A percentile compares a stretch with the other conserved stretches of the same genome.
These are phyloP conservation scores for Neurospora sp. DNA, from an alignment of 495 filamentous ascomycete species.

Conservation along the genomic window DNA sequence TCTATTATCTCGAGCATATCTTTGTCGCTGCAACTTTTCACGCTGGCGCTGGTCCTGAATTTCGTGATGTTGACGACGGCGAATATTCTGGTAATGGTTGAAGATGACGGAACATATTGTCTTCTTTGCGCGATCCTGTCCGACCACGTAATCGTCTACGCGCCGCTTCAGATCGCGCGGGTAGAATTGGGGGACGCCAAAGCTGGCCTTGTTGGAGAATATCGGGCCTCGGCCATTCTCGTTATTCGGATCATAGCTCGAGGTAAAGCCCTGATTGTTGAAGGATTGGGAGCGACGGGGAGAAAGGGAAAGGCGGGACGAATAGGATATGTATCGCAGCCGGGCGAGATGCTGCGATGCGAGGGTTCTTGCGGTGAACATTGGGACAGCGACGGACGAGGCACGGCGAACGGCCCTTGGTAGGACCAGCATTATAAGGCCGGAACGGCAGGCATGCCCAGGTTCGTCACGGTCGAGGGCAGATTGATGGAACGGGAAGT, in stretches of 20 bases:
- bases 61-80: slow-evolving; percentile 68
- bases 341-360: slow-evolving; percentile 3
- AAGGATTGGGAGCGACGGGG: slow-evolving; percentile 28
- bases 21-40: slow-evolving; percentile 39
- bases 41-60: slow-evolving; percentile 58
- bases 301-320: slow-evolving; percentile 14
- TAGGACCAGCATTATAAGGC: slow-evolving; percentile 24
- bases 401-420: slow-evolving; percentile 7
- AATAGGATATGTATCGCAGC: slow-evolving; percentile 19
- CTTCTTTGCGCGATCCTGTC: slow-evolving; percentile 94
- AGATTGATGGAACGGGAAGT: background rate
- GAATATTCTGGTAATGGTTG: slow-evolving; percentile 88
- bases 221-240: slow-evolving; percentile 39
- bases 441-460: slow-evolving; percentile 6
- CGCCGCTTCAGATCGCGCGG: slow-evolving; percentile 77
- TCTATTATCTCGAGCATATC: slow-evolving; percentile 28
- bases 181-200: slow-evolving; percentile 66
- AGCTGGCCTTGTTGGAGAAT: slow-evolving; percentile 30
- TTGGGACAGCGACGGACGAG: background rate
- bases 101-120: slow-evolving; percentile 89
- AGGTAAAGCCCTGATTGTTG: slow-evolving; percentile 46
- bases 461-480: slow-evolving; percentile 2
- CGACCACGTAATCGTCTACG: slow-evolving; percentile 91
- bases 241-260: slow-evolving; percentile 62
- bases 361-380: slow-evolving; percentile 14